Base-by-base conservation (phyloP, 108 stramenopile genomes). In the Discostella stelligeroides region DNA sequence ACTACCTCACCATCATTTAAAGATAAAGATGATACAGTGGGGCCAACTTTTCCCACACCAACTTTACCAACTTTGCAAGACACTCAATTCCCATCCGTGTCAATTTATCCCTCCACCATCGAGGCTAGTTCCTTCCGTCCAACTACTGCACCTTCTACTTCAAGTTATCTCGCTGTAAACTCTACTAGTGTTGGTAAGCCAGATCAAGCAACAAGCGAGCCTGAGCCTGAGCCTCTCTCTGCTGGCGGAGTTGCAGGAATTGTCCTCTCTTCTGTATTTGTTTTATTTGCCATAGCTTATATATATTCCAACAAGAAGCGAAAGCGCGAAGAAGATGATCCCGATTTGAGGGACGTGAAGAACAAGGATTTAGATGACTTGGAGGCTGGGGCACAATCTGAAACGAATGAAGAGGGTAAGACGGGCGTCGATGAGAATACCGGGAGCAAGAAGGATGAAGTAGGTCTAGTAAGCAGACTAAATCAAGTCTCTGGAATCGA, bases 161-260 rank as follows among this genome's bases (percentile, higher is more conserved):
- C 38, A 12, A 40, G 1, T 39, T 14, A 14, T 40, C 12, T 12
- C 38, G 37, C n/a, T 17, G n/a, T 7, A 23, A 1, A 6, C 43
- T 14, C 23, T 15, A 42, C 27, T 17, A 29, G 40, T 38, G 42
- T 43, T 53, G 45, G 20, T 29, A 38, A 29, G 27, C 60, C 54
- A 24, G 45, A n/a, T 34, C 18, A 30, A n/a, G 34, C 3, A 23
- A 20, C 39, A 7, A 49, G 37, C 12, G 45, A 37, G n/a, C 34
- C 56, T 11, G 29, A 54, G 49, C 30, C 59, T 0, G 69, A 70
- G 63, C 37, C 70, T 7, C 63, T 79, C 27, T 55, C 65, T 50
- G 17, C 77, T 14, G 77, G 77, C 28, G 65, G 61, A 24, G 53
- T 79, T 42, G 77, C 70, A 2, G 77, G 70, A 7, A 79, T 79